phyloP scores from a whole-genome alignment of 1,284 basidiomycete species.

The Testicularia cyperi region DNA sequence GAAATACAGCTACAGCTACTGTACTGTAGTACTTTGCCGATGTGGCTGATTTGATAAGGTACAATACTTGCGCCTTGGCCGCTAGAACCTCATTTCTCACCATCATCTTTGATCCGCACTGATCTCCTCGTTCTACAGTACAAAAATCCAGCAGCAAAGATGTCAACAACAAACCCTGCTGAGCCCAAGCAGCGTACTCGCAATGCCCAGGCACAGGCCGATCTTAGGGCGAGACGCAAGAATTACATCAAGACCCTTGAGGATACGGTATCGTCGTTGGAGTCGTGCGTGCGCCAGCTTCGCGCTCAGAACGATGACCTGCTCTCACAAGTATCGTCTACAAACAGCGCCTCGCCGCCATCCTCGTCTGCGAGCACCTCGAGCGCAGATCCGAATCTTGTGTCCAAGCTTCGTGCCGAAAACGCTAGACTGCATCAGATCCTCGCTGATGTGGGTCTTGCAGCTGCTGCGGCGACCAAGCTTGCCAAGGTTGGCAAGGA shows the following conservation, averaged over 20 bases:
- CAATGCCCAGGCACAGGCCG: constrained; percentile 33
- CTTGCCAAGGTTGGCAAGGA: constrained; percentile 9
- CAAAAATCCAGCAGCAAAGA: neutral
- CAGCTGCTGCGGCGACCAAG: constrained; percentile 5
- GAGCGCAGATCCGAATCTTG: neutral
- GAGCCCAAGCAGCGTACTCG: constrained; percentile 26
- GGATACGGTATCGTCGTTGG: constrained; percentile 23
- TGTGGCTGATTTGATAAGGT: too few relatives aligned
- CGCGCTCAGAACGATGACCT: constrained; percentile 6
- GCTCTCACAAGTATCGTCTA: too few relatives aligned
- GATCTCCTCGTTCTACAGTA: neutral
- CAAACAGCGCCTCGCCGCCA: neutral
- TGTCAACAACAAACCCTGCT: constrained; percentile 1
- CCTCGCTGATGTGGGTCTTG: constrained; percentile 12
- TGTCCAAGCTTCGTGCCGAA: constrained; percentile 3
- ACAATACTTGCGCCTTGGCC: too few relatives aligned
- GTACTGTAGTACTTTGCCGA: too few relatives aligned
- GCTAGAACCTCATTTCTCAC: too few relatives aligned
- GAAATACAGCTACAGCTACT: too few relatives aligned
- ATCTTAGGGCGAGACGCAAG: constrained; percentile 19
- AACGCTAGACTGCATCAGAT: constrained; percentile 6
- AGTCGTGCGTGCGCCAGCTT: constrained; percentile 12
- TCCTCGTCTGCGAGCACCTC: neutral
- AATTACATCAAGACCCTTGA: constrained; percentile 33
- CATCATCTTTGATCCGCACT: neutral